A percentile compares a stretch with the other conserved stretches of the same genome.
These are phyloP conservation scores for Salix suchowensis DNA, from an alignment of 345 rosid species.

Conservation along the genomic window DNA sequence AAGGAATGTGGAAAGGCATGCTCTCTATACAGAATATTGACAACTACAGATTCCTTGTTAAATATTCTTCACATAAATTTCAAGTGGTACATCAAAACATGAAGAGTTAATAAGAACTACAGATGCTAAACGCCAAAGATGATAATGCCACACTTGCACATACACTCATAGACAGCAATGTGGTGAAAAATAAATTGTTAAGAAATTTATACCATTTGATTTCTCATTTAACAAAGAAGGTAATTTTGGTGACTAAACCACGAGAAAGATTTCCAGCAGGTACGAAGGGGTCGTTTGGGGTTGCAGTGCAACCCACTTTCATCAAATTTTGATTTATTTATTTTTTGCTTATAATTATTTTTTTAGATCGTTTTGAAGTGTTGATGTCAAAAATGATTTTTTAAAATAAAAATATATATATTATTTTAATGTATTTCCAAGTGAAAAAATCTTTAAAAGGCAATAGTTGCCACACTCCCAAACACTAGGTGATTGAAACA, in stretches of 20 bases:
- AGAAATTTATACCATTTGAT: not conserved
- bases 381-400: too few relatives aligned
- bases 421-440: too few relatives aligned
- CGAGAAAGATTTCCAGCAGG: not conserved
- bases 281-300: not conserved
- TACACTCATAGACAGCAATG: not conserved
- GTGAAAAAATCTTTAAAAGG: too few relatives aligned
- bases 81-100: not conserved
- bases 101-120: not conserved
- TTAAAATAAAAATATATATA: too few relatives aligned
- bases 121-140: not conserved
- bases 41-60: not conserved
- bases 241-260: not conserved
- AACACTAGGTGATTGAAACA: not conserved
- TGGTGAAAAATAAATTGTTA: not conserved
- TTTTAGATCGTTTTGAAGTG: too few relatives aligned
- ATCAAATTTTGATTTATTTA: too few relatives aligned
- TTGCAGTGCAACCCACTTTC: too few relatives aligned
- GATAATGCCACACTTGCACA: not conserved
- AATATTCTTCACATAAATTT: not conserved
- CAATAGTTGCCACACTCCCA: too few relatives aligned
- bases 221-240: not conserved
- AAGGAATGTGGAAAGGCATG: not conserved
- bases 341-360: too few relatives aligned
- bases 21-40: not conserved